These are phyloP conservation scores for Leccinum glutinopallens DNA, from an alignment of 1,284 basidiomycete species.

Conservation along the genomic window DNA sequence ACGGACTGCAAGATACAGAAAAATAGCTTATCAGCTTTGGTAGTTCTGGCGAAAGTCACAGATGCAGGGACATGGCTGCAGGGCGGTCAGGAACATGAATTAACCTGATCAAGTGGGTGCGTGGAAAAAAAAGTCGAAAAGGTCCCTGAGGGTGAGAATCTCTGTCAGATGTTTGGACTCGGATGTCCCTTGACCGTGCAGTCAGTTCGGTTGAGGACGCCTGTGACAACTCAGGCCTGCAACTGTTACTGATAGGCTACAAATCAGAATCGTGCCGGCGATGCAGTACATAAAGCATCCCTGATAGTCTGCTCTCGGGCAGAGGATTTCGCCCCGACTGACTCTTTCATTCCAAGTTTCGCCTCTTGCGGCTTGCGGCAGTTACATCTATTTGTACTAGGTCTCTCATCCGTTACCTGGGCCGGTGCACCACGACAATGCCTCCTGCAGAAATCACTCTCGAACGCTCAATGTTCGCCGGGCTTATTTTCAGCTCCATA, in stretches of 20 bases:
- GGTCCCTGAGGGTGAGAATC: no score
- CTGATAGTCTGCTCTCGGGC: no score
- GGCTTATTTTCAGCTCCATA: conserved; percentile 4
- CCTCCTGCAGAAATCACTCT: background rate
- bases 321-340: background rate
- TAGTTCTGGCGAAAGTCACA: background rate
- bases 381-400: background rate
- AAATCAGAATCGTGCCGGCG: background rate
- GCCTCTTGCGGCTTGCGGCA: background rate
- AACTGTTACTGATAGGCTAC: no score
- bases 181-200: background rate
- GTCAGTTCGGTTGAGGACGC: no score
- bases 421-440: background rate
- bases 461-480: conserved; percentile 9
- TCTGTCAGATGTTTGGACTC: background rate
- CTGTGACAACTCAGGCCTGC: no score
- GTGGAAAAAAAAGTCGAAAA: background rate
- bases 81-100: background rate
- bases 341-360: background rate
- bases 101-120: background rate
- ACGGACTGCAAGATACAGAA: background rate
- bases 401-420: background rate
- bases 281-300: background rate
- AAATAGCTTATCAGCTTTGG: background rate
- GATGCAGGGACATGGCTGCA: background rate